Conservation (phyloP, 2,329 filamentous ascomycete species). For the Coniochaeta prunicola region DNA sequence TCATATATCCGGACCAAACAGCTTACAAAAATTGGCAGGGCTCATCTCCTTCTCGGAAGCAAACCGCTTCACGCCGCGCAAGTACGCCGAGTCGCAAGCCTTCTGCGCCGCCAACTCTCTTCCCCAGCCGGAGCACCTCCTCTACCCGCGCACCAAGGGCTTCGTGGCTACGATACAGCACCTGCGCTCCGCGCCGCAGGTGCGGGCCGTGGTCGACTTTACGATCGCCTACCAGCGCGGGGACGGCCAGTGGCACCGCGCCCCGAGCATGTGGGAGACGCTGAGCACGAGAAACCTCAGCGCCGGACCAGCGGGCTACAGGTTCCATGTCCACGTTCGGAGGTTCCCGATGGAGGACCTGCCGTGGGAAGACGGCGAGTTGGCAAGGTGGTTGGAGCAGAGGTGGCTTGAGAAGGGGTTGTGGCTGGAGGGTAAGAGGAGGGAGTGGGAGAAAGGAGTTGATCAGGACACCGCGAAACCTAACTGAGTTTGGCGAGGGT, state of each 20-base stretch:
- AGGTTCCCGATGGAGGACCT: slow-evolving; percentile 41
- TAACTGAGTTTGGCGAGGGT: neutral
- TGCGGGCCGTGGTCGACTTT: slow-evolving; percentile 48
- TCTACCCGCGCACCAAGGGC: slow-evolving; percentile 54
- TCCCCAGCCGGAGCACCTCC: slow-evolving; percentile 46
- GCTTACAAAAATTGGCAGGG: slow-evolving; percentile 35
- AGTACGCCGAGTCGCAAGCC: slow-evolving; percentile 39
- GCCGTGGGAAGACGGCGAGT: slow-evolving; percentile 36
- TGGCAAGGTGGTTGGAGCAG: slow-evolving; percentile 45
- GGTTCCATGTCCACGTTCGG: slow-evolving; percentile 42
- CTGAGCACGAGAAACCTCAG: slow-evolving; percentile 33
- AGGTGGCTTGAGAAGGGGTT: slow-evolving; percentile 46
- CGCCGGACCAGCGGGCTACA: slow-evolving; percentile 23
- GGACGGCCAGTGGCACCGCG: slow-evolving; percentile 33
- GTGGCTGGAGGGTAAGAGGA: slow-evolving; percentile 37
- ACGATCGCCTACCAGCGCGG: slow-evolving; percentile 43
- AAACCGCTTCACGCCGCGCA: slow-evolving; percentile 49
- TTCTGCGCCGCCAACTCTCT: slow-evolving; percentile 45
- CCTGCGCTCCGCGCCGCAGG: slow-evolving; percentile 39
- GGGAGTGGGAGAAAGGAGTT: slow-evolving; percentile 27
- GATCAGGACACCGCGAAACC: neutral
- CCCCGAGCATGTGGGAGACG: slow-evolving; percentile 47
- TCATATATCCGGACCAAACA: neutral
- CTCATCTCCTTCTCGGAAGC: slow-evolving; percentile 58
- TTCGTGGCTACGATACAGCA: slow-evolving; percentile 53